Conservation (phyloP, 2,329 filamentous ascomycete genomes). For the Tolypocladium tundrense region DNA sequence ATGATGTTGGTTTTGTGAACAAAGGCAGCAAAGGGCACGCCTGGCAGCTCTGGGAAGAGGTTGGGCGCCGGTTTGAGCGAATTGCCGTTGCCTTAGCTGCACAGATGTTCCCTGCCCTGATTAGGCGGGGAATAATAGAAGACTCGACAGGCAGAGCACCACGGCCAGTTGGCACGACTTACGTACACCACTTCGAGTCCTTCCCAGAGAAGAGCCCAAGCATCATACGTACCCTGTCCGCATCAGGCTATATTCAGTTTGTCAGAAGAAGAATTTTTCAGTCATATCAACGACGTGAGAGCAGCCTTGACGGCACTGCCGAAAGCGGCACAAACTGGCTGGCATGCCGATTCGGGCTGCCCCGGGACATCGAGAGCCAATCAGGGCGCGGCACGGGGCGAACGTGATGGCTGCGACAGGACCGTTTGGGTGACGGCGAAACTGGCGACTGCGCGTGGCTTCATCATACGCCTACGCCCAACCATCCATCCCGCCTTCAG, state of each 20-base stretch:
- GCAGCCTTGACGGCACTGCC: neutral
- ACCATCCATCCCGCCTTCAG: neutral
- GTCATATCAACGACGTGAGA: neutral
- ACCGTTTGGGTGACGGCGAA: neutral
- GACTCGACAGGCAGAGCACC: neutral
- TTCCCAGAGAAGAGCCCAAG: neutral
- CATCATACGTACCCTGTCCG: neutral
- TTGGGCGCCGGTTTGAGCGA: neutral
- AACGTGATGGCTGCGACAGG: conserved; percentile 11
- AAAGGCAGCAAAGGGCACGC: neutral
- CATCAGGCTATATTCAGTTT: neutral
- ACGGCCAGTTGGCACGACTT: neutral
- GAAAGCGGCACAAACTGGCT: neutral
- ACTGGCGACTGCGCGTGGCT: neutral
- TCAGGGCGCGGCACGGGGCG: conserved; percentile 4
- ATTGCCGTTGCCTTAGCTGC: neutral
- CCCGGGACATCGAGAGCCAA: conserved; percentile 5
- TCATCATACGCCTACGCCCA: neutral
- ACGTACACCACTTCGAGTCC: too few relatives aligned
- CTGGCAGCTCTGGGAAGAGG: neutral
- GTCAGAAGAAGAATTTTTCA: neutral
- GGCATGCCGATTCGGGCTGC: neutral
- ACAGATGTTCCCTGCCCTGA: neutral
- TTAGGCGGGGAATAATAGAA: neutral
- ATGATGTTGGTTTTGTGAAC: neutral